Percentiles rank a stretch among this genome's conserved stretches.
phyloP scores from a whole-genome alignment of 106 monocot genomes.

The Apostasia shenzhenica region DNA sequence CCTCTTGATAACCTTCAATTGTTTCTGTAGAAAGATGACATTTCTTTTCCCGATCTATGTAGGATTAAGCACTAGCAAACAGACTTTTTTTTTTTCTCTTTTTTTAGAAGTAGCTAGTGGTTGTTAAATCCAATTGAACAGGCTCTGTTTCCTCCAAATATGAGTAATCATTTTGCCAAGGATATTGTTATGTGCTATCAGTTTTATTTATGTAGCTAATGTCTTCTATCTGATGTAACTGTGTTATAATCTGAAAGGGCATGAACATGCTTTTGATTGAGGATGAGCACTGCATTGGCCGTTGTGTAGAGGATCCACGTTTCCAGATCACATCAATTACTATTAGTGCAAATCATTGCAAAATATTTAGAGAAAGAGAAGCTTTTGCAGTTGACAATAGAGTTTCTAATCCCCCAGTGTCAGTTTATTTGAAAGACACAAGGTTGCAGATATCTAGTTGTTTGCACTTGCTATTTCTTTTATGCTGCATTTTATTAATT shows the following conservation, averaged over 20 bases:
- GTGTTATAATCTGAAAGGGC: constrained; percentile 40
- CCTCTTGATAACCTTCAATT: no score
- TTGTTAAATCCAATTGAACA: not conserved
- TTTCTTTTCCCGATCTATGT: not conserved
- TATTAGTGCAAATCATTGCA: constrained; percentile 80
- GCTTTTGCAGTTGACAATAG: constrained; percentile 24
- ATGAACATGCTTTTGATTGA: constrained; percentile 75
- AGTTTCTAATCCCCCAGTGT: constrained; percentile 10
- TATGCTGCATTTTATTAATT: constrained; percentile 8
- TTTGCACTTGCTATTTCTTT: constrained; percentile 2
- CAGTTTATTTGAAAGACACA: constrained; percentile 67
- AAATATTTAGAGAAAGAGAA: constrained; percentile 45
- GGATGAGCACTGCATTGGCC: constrained; percentile 65
- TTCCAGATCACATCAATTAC: constrained; percentile 46
- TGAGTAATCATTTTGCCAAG: not conserved
- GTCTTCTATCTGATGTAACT: not conserved
- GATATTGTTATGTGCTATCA: not conserved
- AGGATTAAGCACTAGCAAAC: not conserved
- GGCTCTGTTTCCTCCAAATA: not conserved
- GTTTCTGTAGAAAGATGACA: no score
- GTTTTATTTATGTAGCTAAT: not conserved
- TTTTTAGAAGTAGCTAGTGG: no score
- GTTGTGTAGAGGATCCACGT: constrained; percentile 47
- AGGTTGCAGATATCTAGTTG: constrained; percentile 37
- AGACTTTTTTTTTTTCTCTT: no score